Conservation (phyloP, 2,329 filamentous ascomycete species). For the Cercospora brassicicola region DNA sequence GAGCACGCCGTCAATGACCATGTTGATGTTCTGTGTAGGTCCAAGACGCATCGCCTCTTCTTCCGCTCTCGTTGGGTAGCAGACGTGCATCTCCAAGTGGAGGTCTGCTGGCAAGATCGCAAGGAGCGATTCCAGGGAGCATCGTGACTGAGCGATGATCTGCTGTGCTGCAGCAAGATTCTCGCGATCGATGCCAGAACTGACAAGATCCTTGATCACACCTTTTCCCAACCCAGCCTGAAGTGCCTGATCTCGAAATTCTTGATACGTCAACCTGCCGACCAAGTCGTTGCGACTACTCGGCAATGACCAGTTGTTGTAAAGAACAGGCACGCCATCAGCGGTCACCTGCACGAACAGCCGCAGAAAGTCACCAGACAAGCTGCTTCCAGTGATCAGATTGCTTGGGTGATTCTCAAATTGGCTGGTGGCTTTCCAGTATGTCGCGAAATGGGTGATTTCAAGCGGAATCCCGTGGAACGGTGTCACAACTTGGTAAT, state of each 20-base stretch:
- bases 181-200: conserved; percentile 34
- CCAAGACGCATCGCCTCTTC: conserved; percentile 69
- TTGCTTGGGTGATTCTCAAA: conserved; percentile 81
- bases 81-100: conserved; percentile 86
- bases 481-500: conserved; percentile 93
- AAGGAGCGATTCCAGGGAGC: conserved; percentile 77
- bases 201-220: conserved; percentile 33
- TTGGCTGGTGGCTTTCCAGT: conserved; percentile 98
- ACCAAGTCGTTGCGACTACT: conserved; percentile 67
- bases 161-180: conserved; percentile 67
- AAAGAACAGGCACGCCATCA: conserved; percentile 83
- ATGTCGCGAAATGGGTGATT: conserved; percentile 97
- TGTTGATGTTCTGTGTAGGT: conserved; percentile 79
- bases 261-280: conserved; percentile 71
- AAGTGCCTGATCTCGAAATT: conserved; percentile 59
- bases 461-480: conserved; percentile 90
- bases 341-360: conserved; percentile 89
- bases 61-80: conserved; percentile 77
- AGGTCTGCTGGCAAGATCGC: conserved; percentile 72
- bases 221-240: conserved; percentile 31
- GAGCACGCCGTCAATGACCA: conserved; percentile 79
- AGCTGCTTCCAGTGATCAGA: conserved; percentile 88
- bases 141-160: conserved; percentile 68
- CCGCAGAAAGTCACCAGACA: conserved; percentile 92
- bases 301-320: conserved; percentile 71